These are phyloP conservation scores for Sparassis latifolia DNA, from an alignment of 1,284 basidiomycete genomes.

Conservation along the genomic window DNA sequence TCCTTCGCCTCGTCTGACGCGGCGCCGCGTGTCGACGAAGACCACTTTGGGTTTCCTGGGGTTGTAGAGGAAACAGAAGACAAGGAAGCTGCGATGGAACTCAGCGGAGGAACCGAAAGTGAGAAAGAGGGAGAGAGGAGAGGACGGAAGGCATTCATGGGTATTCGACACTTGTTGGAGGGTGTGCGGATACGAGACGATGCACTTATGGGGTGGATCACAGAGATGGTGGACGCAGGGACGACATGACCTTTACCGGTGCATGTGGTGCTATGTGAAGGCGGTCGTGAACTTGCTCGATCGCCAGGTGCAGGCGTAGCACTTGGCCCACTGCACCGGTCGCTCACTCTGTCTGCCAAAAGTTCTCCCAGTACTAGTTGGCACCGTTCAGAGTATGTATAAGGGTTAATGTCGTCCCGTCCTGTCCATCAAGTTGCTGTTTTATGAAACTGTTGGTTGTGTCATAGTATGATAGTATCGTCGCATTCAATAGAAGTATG, in stretches of 20 bases:
- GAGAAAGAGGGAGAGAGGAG: conserved; percentile 61
- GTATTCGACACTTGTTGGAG: conserved; percentile 55
- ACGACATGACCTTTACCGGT: conserved; percentile 10
- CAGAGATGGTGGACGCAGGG: conserved; percentile 69
- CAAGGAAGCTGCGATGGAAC: conserved; percentile 33
- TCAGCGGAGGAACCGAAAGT: conserved; percentile 30
- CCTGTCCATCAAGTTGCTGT: no score
- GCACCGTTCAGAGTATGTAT: no score
- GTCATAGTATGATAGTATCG: no score
- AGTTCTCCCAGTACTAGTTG: no score
- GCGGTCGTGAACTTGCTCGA: no score
- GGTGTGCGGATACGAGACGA: conserved; percentile 64
- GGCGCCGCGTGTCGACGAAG: conserved; percentile 67
- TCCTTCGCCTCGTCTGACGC: conserved; percentile 65
- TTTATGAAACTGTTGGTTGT: no score
- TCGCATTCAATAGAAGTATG: no score
- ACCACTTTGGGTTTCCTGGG: conserved; percentile 80
- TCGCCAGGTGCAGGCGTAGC: no score
- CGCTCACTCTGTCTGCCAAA: no score
- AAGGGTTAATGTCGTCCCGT: no score
- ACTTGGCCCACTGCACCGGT: no score
- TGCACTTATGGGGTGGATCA: conserved; percentile 66
- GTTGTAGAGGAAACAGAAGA: conserved; percentile 61
- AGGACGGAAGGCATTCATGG: conserved; percentile 64
- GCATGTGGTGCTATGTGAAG: background rate